phyloP scores from a whole-genome alignment of 306 rosid genomes.

The Sesbania bispinosa region DNA sequence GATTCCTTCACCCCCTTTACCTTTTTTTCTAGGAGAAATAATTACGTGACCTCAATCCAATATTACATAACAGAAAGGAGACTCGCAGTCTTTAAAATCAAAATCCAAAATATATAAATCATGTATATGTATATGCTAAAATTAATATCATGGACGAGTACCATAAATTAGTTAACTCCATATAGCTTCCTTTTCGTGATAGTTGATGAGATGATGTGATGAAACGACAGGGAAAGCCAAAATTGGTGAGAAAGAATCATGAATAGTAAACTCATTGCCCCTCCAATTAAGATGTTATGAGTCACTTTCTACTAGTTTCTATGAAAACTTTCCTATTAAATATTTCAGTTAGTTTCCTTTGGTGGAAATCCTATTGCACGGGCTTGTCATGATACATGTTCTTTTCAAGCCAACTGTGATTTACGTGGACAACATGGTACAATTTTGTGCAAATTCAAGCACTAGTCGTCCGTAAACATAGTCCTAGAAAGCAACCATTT shows the following conservation, averaged over 20 bases:
- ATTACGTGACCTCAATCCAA: no score
- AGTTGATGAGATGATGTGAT: no score
- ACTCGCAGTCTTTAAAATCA: no score
- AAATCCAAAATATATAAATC: no score
- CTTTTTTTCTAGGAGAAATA: no score
- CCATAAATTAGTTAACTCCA: no score
- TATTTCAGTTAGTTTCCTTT: neutral
- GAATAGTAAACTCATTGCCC: neutral
- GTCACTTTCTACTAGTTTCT: neutral
- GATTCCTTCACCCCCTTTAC: no score
- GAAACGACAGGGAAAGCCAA: neutral
- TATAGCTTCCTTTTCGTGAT: no score
- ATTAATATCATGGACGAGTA: no score
- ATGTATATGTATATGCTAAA: no score
- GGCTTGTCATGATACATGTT: neutral
- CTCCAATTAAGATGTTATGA: no score
- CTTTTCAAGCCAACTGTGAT: slow-evolving; percentile 15
- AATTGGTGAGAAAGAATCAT: neutral
- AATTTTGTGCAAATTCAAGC: neutral
- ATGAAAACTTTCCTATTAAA: neutral
- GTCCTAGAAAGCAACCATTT: neutral
- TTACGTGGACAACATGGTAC: neutral
- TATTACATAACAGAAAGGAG: no score
- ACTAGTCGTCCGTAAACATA: neutral
- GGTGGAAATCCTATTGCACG: neutral